Percentiles rank a stretch among this genome's conserved stretches.
Evolutionary conservation across 2,329 filamentous ascomycete species (phyloP).

Genomic region (Neonectria coccinea): DNA sequence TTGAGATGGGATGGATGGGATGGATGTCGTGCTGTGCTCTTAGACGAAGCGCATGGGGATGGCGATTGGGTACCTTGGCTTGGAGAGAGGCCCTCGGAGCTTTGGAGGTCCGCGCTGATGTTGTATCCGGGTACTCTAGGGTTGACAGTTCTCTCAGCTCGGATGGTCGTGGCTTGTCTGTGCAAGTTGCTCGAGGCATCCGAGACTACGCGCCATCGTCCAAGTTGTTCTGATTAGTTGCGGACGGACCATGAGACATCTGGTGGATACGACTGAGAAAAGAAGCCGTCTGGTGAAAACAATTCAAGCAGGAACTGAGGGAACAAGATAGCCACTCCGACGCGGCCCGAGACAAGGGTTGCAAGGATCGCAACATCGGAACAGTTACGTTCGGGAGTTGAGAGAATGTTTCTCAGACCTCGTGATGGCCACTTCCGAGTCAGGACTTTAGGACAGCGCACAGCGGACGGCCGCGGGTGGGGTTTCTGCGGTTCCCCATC

Average conservation of each 20-base stretch:
- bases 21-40: neutral
- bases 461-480: constrained; percentile 4
- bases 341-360: neutral
- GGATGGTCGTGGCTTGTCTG: neutral
- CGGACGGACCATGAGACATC: neutral
- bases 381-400: neutral
- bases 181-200: neutral
- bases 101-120: neutral
- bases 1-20: neutral
- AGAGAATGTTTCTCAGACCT: neutral
- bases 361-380: neutral
- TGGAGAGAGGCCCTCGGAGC: neutral
- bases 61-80: neutral
- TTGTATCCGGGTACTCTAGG: neutral
- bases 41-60: neutral
- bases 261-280: neutral
- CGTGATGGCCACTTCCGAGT: constrained; percentile 21
- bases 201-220: neutral
- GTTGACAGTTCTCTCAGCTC: neutral
- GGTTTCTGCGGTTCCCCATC: constrained; percentile 9
- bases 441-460: constrained; percentile 7
- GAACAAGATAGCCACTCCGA: neutral
- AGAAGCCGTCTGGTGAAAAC: too few species aligned
- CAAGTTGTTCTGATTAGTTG: neutral
- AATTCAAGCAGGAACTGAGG: too few species aligned